Conservation (phyloP, 2,329 filamentous ascomycete species). For the Lecanicillium sp. region DNA sequence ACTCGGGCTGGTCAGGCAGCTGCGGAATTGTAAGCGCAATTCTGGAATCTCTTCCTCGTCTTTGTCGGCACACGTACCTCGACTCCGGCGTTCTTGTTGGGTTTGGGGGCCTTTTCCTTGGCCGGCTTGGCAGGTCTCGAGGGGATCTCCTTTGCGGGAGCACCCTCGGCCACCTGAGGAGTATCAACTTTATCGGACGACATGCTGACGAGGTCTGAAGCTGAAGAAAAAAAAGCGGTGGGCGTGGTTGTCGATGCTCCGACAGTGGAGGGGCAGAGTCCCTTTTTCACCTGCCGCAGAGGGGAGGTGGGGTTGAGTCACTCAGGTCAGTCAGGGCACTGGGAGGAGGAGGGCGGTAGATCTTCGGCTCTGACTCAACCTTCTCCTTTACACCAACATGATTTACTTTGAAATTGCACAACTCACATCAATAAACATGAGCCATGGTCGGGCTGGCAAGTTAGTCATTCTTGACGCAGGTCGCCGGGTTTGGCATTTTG, state of each 20-base stretch:
- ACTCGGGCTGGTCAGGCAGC: constrained; percentile 53
- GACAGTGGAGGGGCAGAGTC: constrained; percentile 23
- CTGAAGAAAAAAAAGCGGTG: constrained; percentile 16
- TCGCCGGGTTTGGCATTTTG: too few relatives aligned
- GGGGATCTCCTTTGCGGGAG: constrained; percentile 23
- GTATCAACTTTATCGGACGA: constrained; percentile 28
- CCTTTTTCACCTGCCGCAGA: constrained; percentile 8
- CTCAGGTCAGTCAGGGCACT: constrained; percentile 4
- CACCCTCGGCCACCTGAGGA: constrained; percentile 24
- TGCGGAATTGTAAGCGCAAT: constrained; percentile 16
- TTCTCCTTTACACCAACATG: constrained; percentile 2
- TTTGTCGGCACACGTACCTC: constrained; percentile 24
- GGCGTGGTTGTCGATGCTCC: constrained; percentile 13
- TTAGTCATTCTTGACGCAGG: too few relatives aligned
- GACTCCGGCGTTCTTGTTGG: constrained; percentile 52
- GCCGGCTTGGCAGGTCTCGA: constrained; percentile 26
- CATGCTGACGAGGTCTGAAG: constrained; percentile 17
- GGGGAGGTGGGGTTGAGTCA: constrained; percentile 28
- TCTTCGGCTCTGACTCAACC: constrained; percentile 13
- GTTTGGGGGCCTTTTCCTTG: constrained; percentile 33
- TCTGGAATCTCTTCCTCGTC: constrained; percentile 11
- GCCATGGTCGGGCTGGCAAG: too few relatives aligned
- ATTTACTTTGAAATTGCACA: too few relatives aligned
- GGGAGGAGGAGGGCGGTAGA: constrained; percentile 10
- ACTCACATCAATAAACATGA: too few relatives aligned